These are phyloP conservation scores for Acidiella bohemica DNA, from an alignment of 495 filamentous ascomycete genomes.

Conservation along the genomic window DNA sequence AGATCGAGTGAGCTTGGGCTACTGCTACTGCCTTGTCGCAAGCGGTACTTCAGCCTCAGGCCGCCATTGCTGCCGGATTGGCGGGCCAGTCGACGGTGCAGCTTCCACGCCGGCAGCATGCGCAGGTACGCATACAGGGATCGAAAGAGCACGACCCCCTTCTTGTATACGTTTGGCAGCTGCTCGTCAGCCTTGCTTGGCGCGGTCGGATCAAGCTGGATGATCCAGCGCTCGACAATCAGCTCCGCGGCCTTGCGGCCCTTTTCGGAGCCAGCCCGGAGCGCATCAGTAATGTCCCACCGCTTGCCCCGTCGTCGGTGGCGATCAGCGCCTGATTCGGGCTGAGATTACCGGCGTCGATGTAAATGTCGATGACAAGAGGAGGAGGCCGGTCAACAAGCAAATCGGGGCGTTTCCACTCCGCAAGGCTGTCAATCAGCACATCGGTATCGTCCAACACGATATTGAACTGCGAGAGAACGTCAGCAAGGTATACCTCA, in stretches of 20 bases:
- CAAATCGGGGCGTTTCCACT: constrained; percentile 67
- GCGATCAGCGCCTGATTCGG: constrained; percentile 77
- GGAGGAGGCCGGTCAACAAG: constrained; percentile 68
- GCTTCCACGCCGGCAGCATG: constrained; percentile 78
- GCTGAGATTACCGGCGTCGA: constrained; percentile 68
- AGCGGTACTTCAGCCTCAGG: constrained; percentile 66
- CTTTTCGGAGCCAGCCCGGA: constrained; percentile 41
- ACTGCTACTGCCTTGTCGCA: constrained; percentile 47
- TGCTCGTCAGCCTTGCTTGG: constrained; percentile 52
- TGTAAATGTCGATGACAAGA: constrained; percentile 76
- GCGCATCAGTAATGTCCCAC: constrained; percentile 79
- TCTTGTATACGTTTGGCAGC: constrained; percentile 87
- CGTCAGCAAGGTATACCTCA: constrained; percentile 13
- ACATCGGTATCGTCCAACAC: constrained; percentile 84
- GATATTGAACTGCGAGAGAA: constrained; percentile 65
- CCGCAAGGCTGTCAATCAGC: constrained; percentile 61
- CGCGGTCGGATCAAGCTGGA: constrained; percentile 56
- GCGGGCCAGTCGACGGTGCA: constrained; percentile 41
- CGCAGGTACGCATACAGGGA: constrained; percentile 77
- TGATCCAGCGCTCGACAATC: constrained; percentile 77
- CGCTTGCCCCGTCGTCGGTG: constrained; percentile 78
- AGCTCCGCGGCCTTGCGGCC: constrained; percentile 47
- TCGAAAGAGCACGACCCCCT: constrained; percentile 84
- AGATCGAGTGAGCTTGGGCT: too few relatives aligned
- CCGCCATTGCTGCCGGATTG: constrained; percentile 51